Percentiles rank a stretch among this genome's conserved stretches.
Conservation (phyloP, 2,329 filamentous ascomycete genomes). For the Sclerotinia subarctica region DNA sequence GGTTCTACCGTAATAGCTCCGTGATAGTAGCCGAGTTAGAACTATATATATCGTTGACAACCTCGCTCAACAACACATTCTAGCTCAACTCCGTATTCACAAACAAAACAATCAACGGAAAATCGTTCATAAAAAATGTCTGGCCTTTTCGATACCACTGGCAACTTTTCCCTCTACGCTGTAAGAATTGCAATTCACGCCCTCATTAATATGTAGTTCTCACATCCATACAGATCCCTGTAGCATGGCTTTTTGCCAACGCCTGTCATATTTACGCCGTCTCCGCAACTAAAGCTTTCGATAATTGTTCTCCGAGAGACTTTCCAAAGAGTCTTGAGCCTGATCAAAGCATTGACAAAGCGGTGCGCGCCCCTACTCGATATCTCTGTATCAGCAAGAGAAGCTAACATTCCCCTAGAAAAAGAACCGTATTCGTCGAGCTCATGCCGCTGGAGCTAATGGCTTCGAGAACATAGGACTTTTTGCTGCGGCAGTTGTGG, state of each 20-base stretch:
- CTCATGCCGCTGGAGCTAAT: slow-evolving; percentile 41
- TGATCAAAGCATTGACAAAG: neutral
- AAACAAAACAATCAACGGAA: neutral
- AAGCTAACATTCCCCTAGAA: slow-evolving; percentile 24
- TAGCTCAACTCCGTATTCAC: neutral
- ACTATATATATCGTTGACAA: neutral
- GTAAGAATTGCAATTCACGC: neutral
- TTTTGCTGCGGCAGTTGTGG: slow-evolving; percentile 41
- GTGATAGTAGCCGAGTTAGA: too few relatives aligned
- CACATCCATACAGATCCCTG: neutral
- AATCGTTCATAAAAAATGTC: slow-evolving; percentile 2
- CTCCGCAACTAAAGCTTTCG: neutral
- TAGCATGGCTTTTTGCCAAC: neutral
- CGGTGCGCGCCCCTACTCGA: neutral
- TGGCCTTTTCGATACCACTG: neutral
- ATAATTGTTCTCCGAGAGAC: slow-evolving; percentile 1
- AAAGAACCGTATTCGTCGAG: slow-evolving; percentile 39
- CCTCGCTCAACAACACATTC: neutral
- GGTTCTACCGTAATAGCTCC: too few relatives aligned
- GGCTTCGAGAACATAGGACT: slow-evolving; percentile 43
- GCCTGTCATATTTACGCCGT: neutral
- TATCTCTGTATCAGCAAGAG: neutral
- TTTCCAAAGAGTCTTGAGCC: neutral
- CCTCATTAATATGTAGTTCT: neutral
- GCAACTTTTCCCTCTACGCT: slow-evolving; percentile 5